These are phyloP conservation scores for Penicillium salamii DNA, from an alignment of 495 filamentous ascomycete genomes.

Conservation along the genomic window DNA sequence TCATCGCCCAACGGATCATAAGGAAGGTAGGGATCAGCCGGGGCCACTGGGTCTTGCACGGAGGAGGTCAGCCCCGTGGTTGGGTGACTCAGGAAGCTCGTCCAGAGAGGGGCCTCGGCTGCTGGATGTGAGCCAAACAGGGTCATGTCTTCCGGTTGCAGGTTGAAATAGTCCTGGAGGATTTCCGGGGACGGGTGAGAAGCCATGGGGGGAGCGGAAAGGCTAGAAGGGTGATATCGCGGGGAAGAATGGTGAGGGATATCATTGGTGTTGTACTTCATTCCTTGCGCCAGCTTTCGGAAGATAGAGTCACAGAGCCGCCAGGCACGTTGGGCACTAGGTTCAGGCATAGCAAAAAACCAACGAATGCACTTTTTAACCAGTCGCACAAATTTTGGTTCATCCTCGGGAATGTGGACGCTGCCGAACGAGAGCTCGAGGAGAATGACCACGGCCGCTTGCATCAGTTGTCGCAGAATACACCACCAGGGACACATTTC, in stretches of 20 bases:
- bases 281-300: constrained; percentile 20
- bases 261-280: neutral
- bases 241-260: constrained; percentile 11
- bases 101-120: no score
- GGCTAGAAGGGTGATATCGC: no score
- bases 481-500: constrained; percentile 61
- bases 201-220: no score
- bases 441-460: constrained; percentile 57
- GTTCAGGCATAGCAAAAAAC: constrained; percentile 51
- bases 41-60: neutral
- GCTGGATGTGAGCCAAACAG: no score
- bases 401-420: constrained; percentile 51
- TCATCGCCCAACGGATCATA: constrained; percentile 44
- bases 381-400: constrained; percentile 41
- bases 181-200: neutral
- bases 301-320: constrained; percentile 44
- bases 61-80: no score
- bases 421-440: constrained; percentile 58
- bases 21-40: constrained; percentile 34
- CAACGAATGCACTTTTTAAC: constrained; percentile 56
- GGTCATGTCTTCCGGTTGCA: no score
- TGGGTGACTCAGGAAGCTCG: no score
- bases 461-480: constrained; percentile 62
- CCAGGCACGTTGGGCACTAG: constrained; percentile 55
- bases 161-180: no score